These are phyloP conservation scores for Haplographium delicatum DNA, from an alignment of 495 filamentous ascomycete genomes.

Conservation along the genomic window DNA sequence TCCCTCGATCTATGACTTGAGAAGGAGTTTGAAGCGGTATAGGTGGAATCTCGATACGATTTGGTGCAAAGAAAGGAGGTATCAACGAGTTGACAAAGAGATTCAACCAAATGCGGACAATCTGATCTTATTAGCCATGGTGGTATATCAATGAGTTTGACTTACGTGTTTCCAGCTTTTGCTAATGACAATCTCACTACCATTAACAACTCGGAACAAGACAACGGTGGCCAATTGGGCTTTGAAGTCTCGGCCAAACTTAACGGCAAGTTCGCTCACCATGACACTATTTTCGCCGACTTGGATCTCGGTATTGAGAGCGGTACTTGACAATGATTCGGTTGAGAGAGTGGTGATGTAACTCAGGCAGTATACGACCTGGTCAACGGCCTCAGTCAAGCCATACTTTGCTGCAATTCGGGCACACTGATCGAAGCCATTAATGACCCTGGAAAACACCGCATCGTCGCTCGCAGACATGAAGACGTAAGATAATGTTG, in stretches of 20 bases:
- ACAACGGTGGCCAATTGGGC: conserved; percentile 92
- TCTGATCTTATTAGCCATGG: conserved; percentile 41
- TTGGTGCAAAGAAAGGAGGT: conserved; percentile 71
- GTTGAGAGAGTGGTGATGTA: conserved; percentile 84
- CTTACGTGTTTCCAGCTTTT: conserved; percentile 81
- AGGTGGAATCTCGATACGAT: conserved; percentile 67
- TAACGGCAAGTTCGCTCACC: conserved; percentile 97
- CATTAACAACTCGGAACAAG: conserved; percentile 81
- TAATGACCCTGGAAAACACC: conserved; percentile 87
- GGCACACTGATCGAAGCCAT: conserved; percentile 93
- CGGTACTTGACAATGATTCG: conserved; percentile 68
- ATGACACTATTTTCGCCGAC: conserved; percentile 89
- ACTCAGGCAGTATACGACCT: conserved; percentile 82
- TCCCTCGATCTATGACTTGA: conserved; percentile 83
- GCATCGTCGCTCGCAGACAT: conserved; percentile 98
- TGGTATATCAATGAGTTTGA: conserved; percentile 7
- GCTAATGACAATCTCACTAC: conserved; percentile 70
- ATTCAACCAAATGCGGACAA: conserved; percentile 88
- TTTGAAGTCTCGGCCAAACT: conserved; percentile 90
- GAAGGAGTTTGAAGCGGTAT: conserved; percentile 91
- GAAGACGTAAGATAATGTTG: conserved; percentile 95
- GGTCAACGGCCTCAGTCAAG: conserved; percentile 81
- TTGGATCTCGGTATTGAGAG: conserved; percentile 94
- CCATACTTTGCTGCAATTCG: conserved; percentile 85
- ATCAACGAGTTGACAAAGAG: conserved; percentile 94